Evolutionary conservation across 306 rosid genomes (phyloP).

Genomic region (Glycyrrhiza uralensis): DNA sequence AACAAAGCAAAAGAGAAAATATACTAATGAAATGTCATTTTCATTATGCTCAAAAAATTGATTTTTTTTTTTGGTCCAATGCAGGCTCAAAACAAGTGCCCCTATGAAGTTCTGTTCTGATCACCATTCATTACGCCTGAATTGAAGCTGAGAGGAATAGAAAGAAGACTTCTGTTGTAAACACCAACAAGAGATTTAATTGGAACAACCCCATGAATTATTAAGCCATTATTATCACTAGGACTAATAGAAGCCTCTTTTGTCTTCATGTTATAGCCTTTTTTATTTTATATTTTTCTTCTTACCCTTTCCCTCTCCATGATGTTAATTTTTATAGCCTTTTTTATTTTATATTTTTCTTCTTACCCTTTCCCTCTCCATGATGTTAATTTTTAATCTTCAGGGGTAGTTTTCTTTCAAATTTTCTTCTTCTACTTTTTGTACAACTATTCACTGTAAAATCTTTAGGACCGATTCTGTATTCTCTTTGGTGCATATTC

Average conservation of each 20-base stretch:
- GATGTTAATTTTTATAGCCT: no score
- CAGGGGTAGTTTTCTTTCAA: constrained; percentile 29
- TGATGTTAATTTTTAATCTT: constrained; percentile 43
- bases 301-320: constrained; percentile 11
- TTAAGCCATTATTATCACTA: constrained; percentile 41
- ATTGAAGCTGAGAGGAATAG: constrained; percentile 41
- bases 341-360: neutral
- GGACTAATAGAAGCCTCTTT: constrained; percentile 48
- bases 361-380: constrained; percentile 4
- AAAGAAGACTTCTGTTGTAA: constrained; percentile 48
- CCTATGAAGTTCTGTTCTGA: constrained; percentile 66
- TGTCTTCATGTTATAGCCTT: constrained; percentile 26
- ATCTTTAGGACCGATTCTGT: constrained; percentile 57
- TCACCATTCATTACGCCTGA: constrained; percentile 45
- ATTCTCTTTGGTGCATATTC: constrained; percentile 55
- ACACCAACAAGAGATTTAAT: constrained; percentile 59
- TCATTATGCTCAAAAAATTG: constrained; percentile 15
- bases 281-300: neutral
- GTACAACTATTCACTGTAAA: constrained; percentile 61
- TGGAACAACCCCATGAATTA: constrained; percentile 45
- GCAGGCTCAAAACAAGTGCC: constrained; percentile 72
- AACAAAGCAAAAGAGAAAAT: neutral
- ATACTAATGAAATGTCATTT: constrained; percentile 13
- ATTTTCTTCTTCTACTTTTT: neutral
- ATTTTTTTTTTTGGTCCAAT: constrained; percentile 8